Percentiles rank a stretch among this genome's conserved stretches.
phyloP scores from a whole-genome alignment of 1,284 basidiomycete species.

The Vanrija sp. region DNA sequence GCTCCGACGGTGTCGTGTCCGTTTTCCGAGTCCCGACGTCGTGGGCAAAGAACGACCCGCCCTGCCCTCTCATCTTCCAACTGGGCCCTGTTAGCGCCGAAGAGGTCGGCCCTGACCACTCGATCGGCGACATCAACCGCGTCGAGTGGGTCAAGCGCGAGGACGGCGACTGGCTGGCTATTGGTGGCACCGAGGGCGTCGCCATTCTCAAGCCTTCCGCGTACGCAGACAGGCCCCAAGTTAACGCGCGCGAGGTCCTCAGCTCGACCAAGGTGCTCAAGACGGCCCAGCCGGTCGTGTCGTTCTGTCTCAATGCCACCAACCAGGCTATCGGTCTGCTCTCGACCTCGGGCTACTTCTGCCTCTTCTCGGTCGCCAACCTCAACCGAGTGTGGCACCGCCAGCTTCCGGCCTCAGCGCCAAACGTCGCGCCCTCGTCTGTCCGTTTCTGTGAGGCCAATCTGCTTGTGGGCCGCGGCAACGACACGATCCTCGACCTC shows the following conservation, averaged over 20 bases:
- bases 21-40: constrained; percentile 28
- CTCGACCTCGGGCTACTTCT: constrained; percentile 26
- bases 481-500: constrained; percentile 37
- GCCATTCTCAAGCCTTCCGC: constrained; percentile 24
- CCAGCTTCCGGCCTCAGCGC: constrained; percentile 26
- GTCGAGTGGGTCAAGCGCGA: constrained; percentile 36
- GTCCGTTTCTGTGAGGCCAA: constrained; percentile 40
- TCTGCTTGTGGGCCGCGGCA: constrained; percentile 34
- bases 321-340: constrained; percentile 40
- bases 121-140: constrained; percentile 22
- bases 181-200: constrained; percentile 36
- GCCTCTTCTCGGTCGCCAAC: constrained; percentile 31
- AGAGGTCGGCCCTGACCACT: constrained; percentile 5
- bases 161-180: constrained; percentile 24
- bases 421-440: constrained; percentile 19
- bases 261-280: constrained; percentile 25
- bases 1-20: constrained; percentile 23
- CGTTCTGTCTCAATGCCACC: constrained; percentile 38
- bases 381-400: constrained; percentile 38
- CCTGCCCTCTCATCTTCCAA: constrained; percentile 16
- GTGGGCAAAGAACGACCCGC: constrained; percentile 32
- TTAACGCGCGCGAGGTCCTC: constrained; percentile 11
- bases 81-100: constrained; percentile 10
- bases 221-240: constrained; percentile 5
- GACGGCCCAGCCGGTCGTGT: constrained; percentile 29